Evolutionary conservation across 345 rosid genomes (phyloP).

Genomic region (Cardamine resedifolia): DNA sequence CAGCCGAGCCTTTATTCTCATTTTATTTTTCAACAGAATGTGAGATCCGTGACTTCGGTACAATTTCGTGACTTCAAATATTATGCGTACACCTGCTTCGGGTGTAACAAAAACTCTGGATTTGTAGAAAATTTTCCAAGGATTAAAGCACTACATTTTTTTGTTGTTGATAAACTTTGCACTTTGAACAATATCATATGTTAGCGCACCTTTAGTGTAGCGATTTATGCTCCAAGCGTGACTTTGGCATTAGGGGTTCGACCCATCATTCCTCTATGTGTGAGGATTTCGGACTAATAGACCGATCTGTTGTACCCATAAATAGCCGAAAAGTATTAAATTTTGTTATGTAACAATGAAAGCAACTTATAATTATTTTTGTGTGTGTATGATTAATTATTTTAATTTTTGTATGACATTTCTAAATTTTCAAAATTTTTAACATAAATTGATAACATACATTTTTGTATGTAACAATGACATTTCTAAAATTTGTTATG

Average conservation of each 20-base stretch:
- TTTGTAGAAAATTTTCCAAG: background rate
- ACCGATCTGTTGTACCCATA: too few relatives aligned
- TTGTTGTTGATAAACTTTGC: background rate
- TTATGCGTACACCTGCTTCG: background rate
- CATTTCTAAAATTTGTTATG: too few relatives aligned
- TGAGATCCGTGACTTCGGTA: background rate
- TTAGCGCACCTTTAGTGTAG: too few relatives aligned
- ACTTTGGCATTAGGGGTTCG: too few relatives aligned
- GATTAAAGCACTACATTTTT: background rate
- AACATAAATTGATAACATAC: too few relatives aligned
- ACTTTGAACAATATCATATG: background rate
- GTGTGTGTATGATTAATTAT: background rate
- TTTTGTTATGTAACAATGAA: background rate
- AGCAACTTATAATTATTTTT: background rate
- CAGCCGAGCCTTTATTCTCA: background rate
- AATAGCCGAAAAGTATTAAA: background rate
- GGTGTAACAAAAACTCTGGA: background rate
- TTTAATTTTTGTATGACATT: background rate
- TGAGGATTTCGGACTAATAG: too few relatives aligned
- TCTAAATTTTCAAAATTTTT: too few relatives aligned
- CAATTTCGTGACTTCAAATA: background rate
- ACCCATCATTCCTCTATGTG: too few relatives aligned
- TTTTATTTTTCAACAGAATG: background rate
- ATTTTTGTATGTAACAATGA: background rate
- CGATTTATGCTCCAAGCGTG: too few relatives aligned